Conservation (phyloP, 1,139 yeast species). For the Debaryomyces sp. region DNA sequence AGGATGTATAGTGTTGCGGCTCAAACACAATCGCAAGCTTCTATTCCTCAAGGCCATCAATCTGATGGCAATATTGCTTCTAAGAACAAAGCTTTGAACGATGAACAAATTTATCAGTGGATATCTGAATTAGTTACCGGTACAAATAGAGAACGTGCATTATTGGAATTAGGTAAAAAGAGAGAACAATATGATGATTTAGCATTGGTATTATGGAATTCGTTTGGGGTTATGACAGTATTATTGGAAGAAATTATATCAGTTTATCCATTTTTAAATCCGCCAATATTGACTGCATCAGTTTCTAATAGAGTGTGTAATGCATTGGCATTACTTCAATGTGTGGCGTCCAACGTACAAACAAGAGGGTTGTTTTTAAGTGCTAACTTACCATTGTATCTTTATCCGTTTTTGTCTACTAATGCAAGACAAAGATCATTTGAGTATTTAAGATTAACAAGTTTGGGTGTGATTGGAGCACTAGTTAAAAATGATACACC, state of each 20-base stretch:
- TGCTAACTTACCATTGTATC: conserved; percentile 89
- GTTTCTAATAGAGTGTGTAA: conserved; percentile 95
- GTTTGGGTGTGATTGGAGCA: conserved; percentile 96
- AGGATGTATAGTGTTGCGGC: conserved; percentile 17
- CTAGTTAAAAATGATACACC: conserved; percentile 94
- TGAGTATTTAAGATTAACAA: conserved; percentile 88
- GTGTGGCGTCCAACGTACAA: conserved; percentile 94
- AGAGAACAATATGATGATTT: conserved; percentile 94
- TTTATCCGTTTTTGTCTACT: conserved; percentile 92
- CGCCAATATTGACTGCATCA: conserved; percentile 82
- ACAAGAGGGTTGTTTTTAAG: conserved; percentile 82
- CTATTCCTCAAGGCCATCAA: conserved; percentile 6
- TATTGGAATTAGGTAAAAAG: conserved; percentile 88
- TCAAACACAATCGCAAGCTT: conserved; percentile 12
- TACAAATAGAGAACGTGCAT: conserved; percentile 88
- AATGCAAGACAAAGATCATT: conserved; percentile 90
- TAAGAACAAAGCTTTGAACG: conserved; percentile 64
- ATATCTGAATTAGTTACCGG: conserved; percentile 87
- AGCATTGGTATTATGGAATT: conserved; percentile 92
- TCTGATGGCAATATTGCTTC: conserved; percentile 9
- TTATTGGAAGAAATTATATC: conserved; percentile 85
- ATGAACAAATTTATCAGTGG: conserved; percentile 89
- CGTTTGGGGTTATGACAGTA: conserved; percentile 95
- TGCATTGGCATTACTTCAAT: conserved; percentile 90
- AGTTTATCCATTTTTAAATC: conserved; percentile 86